A percentile compares a stretch with the other conserved stretches of the same genome.
Evolutionary conservation across 1,139 yeast species (phyloP).

Genomic region (Magnusiomyces ingens): DNA sequence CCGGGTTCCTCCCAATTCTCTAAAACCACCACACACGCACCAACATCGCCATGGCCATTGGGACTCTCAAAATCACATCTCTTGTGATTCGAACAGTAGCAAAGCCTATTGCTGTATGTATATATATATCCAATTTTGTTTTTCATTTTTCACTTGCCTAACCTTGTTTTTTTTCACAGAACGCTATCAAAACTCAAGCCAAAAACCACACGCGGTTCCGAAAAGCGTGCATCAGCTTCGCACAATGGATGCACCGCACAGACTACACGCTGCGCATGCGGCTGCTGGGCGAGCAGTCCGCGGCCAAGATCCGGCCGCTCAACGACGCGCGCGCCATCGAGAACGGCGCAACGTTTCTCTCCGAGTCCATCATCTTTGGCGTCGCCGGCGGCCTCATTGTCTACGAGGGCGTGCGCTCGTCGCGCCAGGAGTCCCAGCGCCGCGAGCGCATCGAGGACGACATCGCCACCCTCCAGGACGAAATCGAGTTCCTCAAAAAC

Average conservation of each 20-base stretch:
- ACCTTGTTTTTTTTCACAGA: slow-evolving; percentile 24
- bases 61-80: slow-evolving; percentile 72
- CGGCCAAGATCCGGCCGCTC: slow-evolving; percentile 58
- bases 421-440: slow-evolving; percentile 56
- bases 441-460: slow-evolving; percentile 64
- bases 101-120: slow-evolving; percentile 64
- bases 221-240: slow-evolving; percentile 56
- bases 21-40: too few relatives aligned
- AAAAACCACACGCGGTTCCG: slow-evolving; percentile 65
- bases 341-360: slow-evolving; percentile 70
- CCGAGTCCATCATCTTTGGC: slow-evolving; percentile 66
- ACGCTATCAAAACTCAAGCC: slow-evolving; percentile 65
- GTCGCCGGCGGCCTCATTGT: slow-evolving; percentile 79
- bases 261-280: slow-evolving; percentile 60
- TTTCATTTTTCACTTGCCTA: neutral
- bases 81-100: slow-evolving; percentile 71
- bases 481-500: slow-evolving; percentile 54
- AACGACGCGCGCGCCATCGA: slow-evolving; percentile 83
- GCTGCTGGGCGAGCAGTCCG: slow-evolving; percentile 52
- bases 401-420: slow-evolving; percentile 63
- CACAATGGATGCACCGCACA: slow-evolving; percentile 64
- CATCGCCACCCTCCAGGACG: slow-evolving; percentile 59
- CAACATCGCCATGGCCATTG: too few relatives aligned
- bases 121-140: neutral
- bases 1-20: too few relatives aligned